These are phyloP conservation scores for Schizophyllum commune DNA, from an alignment of 1,284 basidiomycete species.

Conservation along the genomic window DNA sequence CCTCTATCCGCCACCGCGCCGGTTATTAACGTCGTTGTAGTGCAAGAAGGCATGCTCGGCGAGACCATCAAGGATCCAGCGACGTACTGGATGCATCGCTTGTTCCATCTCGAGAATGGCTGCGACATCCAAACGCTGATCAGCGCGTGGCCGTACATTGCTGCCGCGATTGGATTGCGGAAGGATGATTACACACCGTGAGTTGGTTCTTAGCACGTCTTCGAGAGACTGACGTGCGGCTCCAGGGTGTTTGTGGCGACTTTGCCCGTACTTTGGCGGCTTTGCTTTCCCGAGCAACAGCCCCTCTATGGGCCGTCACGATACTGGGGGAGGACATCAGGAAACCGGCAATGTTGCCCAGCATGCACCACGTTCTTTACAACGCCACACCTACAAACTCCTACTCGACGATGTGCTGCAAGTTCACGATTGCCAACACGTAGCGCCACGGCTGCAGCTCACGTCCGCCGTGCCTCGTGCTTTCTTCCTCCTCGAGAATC, in stretches of 20 bases:
- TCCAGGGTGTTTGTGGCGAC: neutral
- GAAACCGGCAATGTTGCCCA: slow-evolving; percentile 4
- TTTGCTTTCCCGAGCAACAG: neutral
- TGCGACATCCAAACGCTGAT: neutral
- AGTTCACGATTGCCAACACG: neutral
- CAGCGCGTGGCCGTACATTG: slow-evolving; percentile 3
- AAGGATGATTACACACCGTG: neutral
- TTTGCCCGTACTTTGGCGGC: neutral
- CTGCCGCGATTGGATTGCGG: neutral
- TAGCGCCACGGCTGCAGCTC: neutral
- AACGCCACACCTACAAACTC: slow-evolving; percentile 5
- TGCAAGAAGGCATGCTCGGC: slow-evolving; percentile 9
- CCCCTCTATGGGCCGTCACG: slow-evolving; percentile 3
- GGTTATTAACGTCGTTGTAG: too few relatives aligned
- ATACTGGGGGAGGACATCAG: neutral
- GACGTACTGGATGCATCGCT: slow-evolving; percentile 5
- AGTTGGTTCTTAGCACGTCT: neutral
- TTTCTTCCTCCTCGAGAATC: slow-evolving; percentile 1
- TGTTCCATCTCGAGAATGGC: slow-evolving; percentile 4
- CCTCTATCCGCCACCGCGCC: too few relatives aligned
- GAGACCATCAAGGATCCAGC: slow-evolving; percentile 4
- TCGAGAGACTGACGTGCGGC: neutral
- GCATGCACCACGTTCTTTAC: slow-evolving; percentile 8
- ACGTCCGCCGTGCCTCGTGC: slow-evolving; percentile 2
- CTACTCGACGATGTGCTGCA: slow-evolving; percentile 5